These are phyloP conservation scores for Sporothrix schenckii DNA, from an alignment of 2,329 filamentous ascomycete genomes.

Conservation along the genomic window DNA sequence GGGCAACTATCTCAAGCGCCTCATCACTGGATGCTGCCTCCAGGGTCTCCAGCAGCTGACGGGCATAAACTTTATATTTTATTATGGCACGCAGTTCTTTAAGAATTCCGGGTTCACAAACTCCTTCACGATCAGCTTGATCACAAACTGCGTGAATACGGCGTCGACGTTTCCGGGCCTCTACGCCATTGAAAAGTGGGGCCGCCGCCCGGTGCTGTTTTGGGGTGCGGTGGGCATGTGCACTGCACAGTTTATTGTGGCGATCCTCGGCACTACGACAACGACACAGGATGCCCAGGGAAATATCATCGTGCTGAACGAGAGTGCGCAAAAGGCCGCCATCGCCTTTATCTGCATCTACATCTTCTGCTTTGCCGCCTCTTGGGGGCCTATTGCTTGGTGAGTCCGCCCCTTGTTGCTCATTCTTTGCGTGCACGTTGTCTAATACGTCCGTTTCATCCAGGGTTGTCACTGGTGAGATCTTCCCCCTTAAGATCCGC, in stretches of 20 bases:
- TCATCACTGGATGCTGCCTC: conserved; percentile 66
- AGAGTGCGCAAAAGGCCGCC: conserved; percentile 57
- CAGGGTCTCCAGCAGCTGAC: conserved; percentile 68
- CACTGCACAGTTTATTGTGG: conserved; percentile 62
- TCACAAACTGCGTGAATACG: conserved; percentile 66
- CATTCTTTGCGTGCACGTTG: too few relatives aligned
- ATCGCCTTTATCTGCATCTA: conserved; percentile 69
- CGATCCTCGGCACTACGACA: conserved; percentile 59
- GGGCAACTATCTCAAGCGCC: conserved; percentile 57
- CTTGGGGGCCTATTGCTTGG: conserved; percentile 63
- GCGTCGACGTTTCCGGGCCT: conserved; percentile 65
- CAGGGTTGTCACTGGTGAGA: conserved; percentile 60
- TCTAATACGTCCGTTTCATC: too few relatives aligned
- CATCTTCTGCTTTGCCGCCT: conserved; percentile 74
- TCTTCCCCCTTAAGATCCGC: conserved; percentile 64
- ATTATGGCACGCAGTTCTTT: conserved; percentile 65
- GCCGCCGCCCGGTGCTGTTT: conserved; percentile 66
- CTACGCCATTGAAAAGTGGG: conserved; percentile 65
- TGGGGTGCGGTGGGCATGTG: conserved; percentile 70
- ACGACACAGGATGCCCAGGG: conserved; percentile 55
- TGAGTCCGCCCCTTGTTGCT: too few relatives aligned
- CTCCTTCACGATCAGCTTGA: conserved; percentile 63
- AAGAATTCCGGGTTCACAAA: conserved; percentile 57
- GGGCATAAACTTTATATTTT: conserved; percentile 64
- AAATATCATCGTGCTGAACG: conserved; percentile 54